These are phyloP conservation scores for Kickxella alabastrina DNA, from an alignment of 192 early-diverging fungal genomes.

Conservation along the genomic window DNA sequence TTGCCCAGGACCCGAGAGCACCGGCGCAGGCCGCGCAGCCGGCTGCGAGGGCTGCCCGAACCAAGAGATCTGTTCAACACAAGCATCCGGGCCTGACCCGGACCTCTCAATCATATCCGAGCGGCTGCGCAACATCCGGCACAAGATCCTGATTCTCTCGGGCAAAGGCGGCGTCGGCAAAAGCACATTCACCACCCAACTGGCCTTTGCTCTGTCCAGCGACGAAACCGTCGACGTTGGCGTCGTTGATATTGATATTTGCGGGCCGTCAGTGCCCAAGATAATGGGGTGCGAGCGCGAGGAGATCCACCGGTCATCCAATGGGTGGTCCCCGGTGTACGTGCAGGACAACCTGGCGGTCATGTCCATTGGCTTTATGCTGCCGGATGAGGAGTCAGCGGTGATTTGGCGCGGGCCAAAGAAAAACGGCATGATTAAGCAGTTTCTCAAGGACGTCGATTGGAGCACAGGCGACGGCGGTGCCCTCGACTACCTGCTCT, in stretches of 20 bases:
- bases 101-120: conserved; percentile 64
- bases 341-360: conserved; percentile 75
- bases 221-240: conserved; percentile 57
- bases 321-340: conserved; percentile 79
- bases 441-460: conserved; percentile 93
- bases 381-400: conserved; percentile 80
- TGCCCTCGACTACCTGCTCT: conserved; percentile 80
- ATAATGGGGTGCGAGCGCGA: conserved; percentile 85
- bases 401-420: conserved; percentile 96
- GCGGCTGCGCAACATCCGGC: conserved; percentile 59
- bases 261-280: conserved; percentile 90
- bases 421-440: conserved; percentile 90
- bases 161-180: conserved; percentile 99
- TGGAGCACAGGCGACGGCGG: conserved; percentile 64
- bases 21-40: conserved; percentile 64
- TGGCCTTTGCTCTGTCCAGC: conserved; percentile 74
- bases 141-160: conserved; percentile 90
- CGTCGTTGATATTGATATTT: conserved; percentile 94
- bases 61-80: conserved; percentile 68
- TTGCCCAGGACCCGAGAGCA: conserved; percentile 71
- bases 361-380: conserved; percentile 94
- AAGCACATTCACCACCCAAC: conserved; percentile 81
- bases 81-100: conserved; percentile 79
- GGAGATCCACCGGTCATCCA: conserved; percentile 76
- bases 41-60: conserved; percentile 83